Evolutionary conservation across 2,329 filamentous ascomycete genomes (phyloP), one percentile per base, ranked within the genome.

Genomic region (Coniochaeta sp.): DNA sequence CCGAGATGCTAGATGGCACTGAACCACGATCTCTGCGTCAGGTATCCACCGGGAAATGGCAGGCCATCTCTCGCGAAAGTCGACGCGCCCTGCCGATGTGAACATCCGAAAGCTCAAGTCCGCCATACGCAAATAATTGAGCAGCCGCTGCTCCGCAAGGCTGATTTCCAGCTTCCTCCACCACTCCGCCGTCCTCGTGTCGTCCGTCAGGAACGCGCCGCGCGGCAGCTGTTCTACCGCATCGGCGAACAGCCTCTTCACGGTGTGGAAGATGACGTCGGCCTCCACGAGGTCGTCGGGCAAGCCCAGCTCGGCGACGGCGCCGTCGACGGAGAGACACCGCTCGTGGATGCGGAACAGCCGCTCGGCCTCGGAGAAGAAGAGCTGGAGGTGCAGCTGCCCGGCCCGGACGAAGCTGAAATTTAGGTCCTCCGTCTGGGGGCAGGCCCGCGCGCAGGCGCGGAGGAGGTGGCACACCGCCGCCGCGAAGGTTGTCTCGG

Each of bases 331-430:
- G 2, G 58, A 30, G 44, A 63, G 59, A 62, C 62, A 65, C 16
- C 60, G 59, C 1, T 63, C 58, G 52, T 65, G 63, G 6, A 63
- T 38, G 19, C 42, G 44, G 19, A 62, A 50, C 32, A 55, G 36
- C 17, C 28, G 10, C 30, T 62, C 54, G 19, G 47, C 16, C 30
- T 62, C 54, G 19, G 47, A 30, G 32, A 55, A 50, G 38, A 59
- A 60, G 1, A 62, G 38, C 10, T 60, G 59, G 40, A 65, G 59
- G 32, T 60, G 42, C 28, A 65, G 61, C 36, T 59, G 42, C 4
- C 62, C 63, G 17, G 63, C 62, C 12, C 62, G 40, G 36, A 65
- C 63, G 55, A 63, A 65, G 1, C 38, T 4, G 55, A 63, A 47
- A 7, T 38, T 26, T 22, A 60, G 57, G n/a, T 36, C 58, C 2